Percentiles rank a stretch among this genome's conserved stretches.
Evolutionary conservation across 108 stramenopile species (phyloP).

Genomic region (Epithemia pelagica): DNA sequence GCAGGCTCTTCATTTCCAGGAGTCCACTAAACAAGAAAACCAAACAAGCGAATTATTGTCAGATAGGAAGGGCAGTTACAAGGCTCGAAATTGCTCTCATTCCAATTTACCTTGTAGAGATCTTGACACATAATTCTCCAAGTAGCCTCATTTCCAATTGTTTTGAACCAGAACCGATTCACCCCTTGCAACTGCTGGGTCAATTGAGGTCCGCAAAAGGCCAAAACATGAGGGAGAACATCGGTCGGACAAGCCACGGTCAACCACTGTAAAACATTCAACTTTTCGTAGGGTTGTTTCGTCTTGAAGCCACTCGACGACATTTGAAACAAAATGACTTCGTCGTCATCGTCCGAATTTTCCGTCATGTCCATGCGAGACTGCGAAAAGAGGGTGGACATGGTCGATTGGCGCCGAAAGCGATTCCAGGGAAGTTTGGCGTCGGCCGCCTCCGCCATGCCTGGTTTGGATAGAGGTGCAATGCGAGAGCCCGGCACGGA

Average conservation of each 20-base stretch:
- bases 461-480: not conserved
- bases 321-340: not conserved
- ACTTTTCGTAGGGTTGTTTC: not conserved
- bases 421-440: not conserved
- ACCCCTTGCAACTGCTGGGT: conserved; percentile 27
- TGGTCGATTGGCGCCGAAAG: not conserved
- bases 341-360: not conserved
- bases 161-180: conserved; percentile 62
- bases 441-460: not conserved
- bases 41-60: not conserved
- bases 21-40: conserved; percentile 44
- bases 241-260: conserved; percentile 46
- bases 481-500: not conserved
- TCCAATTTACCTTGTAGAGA: conserved; percentile 57
- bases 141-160: conserved; percentile 45
- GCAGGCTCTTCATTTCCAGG: conserved; percentile 48
- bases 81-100: not conserved
- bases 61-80: not conserved
- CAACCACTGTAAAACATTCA: conserved; percentile 30
- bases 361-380: not conserved
- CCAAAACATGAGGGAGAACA: conserved; percentile 55
- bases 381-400: not conserved
- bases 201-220: conserved; percentile 66
- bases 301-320: not conserved
- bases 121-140: conserved; percentile 70